Conservation (phyloP, 2,329 filamentous ascomycete genomes). For the Hymenoscyphus salicellus region DNA sequence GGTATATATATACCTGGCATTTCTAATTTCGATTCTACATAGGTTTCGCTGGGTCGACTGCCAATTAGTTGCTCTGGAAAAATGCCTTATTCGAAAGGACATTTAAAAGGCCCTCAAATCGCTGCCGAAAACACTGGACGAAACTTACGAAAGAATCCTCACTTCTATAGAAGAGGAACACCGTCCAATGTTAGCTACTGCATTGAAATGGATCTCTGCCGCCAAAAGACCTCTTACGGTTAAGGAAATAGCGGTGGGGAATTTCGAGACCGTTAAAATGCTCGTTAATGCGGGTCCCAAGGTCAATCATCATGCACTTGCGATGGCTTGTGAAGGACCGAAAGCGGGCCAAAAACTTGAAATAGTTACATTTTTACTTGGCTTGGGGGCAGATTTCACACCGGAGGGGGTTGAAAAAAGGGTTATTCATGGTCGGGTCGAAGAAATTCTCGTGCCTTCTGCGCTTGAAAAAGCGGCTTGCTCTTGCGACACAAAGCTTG, state of each 20-base stretch:
- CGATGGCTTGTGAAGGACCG: neutral
- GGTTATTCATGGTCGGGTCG: neutral
- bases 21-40: neutral
- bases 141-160: constrained; percentile 29
- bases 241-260: neutral
- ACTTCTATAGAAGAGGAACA: constrained; percentile 23
- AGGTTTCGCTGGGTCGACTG: constrained; percentile 31
- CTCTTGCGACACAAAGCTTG: neutral
- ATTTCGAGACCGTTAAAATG: neutral
- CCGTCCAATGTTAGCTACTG: constrained; percentile 5
- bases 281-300: neutral
- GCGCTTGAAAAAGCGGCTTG: neutral
- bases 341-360: neutral
- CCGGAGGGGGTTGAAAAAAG: neutral
- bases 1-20: neutral
- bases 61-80: constrained; percentile 31
- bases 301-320: neutral
- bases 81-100: constrained; percentile 17
- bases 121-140: constrained; percentile 22
- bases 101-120: constrained; percentile 12
- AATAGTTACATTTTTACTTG: neutral
- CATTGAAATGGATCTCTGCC: neutral
- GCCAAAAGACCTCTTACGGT: neutral
- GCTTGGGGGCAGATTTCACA: neutral
- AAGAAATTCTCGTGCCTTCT: neutral